Conservation (phyloP, 495 filamentous ascomycete genomes). For the Jackrogersella minutella region DNA sequence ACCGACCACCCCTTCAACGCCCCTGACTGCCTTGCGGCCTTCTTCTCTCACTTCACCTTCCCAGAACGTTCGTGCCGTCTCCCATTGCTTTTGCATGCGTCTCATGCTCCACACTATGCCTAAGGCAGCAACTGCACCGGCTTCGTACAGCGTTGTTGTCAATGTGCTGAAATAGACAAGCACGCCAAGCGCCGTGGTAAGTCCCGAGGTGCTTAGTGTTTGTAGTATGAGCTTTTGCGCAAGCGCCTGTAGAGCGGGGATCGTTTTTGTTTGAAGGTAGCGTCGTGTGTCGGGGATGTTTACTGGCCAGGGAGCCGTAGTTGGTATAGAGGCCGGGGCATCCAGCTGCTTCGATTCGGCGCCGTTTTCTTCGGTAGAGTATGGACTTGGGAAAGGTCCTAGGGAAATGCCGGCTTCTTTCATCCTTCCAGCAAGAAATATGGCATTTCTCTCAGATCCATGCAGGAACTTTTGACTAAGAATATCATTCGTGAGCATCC, state of each 20-base stretch:
- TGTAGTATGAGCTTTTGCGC: conserved; percentile 81
- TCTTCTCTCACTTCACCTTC: conserved; percentile 80
- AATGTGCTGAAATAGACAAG: conserved; percentile 71
- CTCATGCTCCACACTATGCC: conserved; percentile 77
- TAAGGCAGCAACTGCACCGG: conserved; percentile 75
- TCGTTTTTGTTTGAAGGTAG: conserved; percentile 66
- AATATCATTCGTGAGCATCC: conserved; percentile 79
- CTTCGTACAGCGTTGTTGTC: conserved; percentile 70
- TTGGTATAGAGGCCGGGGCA: conserved; percentile 6
- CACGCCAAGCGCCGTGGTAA: conserved; percentile 69
- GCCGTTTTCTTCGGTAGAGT: conserved; percentile 2
- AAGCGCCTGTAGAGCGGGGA: conserved; percentile 79
- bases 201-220: conserved; percentile 70
- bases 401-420: conserved; percentile 62
- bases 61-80: conserved; percentile 72
- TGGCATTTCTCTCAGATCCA: conserved; percentile 73
- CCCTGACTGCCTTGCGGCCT: conserved; percentile 74
- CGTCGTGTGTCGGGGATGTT: conserved; percentile 66
- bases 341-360: not conserved
- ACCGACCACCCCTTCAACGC: conserved; percentile 71
- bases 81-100: conserved; percentile 82
- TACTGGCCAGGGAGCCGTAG: conserved; percentile 47
- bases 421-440: conserved; percentile 84
- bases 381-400: conserved; percentile 52
- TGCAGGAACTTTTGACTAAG: conserved; percentile 76